Evolutionary conservation across 805 yeast species (phyloP).

Genomic region (Candida pseudofarinosa): DNA sequence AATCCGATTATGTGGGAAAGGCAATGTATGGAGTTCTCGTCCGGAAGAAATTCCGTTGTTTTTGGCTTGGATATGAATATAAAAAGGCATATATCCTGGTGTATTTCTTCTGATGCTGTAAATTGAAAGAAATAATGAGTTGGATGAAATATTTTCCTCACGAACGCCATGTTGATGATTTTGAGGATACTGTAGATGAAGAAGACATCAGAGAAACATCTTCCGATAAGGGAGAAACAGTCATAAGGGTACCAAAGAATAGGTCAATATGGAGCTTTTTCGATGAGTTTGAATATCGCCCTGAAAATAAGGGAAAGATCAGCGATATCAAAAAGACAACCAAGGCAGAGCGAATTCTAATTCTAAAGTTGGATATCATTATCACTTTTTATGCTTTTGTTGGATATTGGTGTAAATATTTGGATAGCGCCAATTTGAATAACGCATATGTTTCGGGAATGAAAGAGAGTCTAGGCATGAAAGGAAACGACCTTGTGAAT

Average conservation of each 20-base stretch:
- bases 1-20: too few species aligned
- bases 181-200: neutral
- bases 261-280: conserved; percentile 34
- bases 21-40: too few species aligned
- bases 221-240: neutral
- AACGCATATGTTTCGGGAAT: conserved; percentile 68
- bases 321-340: conserved; percentile 28
- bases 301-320: conserved; percentile 4
- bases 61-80: too few species aligned
- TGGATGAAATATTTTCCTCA: neutral
- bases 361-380: conserved; percentile 28
- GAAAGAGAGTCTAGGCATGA: conserved; percentile 51
- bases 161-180: neutral
- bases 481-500: conserved; percentile 59
- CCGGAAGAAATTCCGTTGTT: too few species aligned
- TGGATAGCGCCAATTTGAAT: conserved; percentile 57
- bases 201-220: neutral
- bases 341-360: conserved; percentile 24
- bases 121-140: too few species aligned
- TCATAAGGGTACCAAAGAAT: conserved; percentile 25
- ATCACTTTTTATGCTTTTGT: conserved; percentile 31
- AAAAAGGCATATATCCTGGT: too few species aligned
- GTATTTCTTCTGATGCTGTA: too few species aligned
- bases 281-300: conserved; percentile 60
- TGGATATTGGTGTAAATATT: conserved; percentile 63